phyloP scores from a whole-genome alignment of 2,329 filamentous ascomycete genomes.

The Seiridium cupressi region DNA sequence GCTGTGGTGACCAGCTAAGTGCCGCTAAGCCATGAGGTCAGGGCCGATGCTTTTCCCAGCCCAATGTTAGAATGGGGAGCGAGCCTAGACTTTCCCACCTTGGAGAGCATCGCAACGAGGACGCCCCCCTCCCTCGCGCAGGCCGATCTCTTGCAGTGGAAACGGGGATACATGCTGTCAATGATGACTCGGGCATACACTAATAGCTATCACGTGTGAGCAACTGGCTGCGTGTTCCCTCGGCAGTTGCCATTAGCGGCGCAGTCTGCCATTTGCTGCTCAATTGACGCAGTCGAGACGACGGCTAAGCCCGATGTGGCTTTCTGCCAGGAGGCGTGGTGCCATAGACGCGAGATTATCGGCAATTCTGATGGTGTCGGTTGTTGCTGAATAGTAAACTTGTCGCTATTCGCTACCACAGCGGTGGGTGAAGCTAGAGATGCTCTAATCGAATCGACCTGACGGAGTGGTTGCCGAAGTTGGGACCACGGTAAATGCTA shows the following conservation, averaged over 20 bases:
- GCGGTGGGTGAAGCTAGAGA: conserved; percentile 4
- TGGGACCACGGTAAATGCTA: neutral
- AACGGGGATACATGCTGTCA: neutral
- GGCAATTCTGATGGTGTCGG: neutral
- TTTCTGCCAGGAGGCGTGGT: neutral
- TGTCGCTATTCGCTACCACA: conserved; percentile 6
- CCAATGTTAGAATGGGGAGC: neutral
- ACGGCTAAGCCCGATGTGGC: neutral
- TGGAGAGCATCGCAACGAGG: too few relatives aligned
- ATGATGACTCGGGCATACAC: neutral
- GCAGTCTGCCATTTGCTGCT: neutral
- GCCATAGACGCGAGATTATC: neutral
- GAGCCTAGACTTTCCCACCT: too few relatives aligned
- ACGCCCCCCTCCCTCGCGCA: neutral
- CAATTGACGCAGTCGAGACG: neutral
- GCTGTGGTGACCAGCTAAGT: neutral
- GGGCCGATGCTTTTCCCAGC: too few relatives aligned
- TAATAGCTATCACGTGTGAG: neutral
- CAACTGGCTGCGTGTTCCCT: neutral
- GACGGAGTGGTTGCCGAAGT: conserved; percentile 6
- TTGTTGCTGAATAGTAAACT: neutral
- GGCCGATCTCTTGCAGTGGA: neutral
- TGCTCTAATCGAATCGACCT: conserved; percentile 1
- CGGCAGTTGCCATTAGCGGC: neutral
- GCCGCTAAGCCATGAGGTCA: neutral